Percentiles rank a stretch among this genome's conserved stretches.
These are phyloP conservation scores for Ogataea nakhonphanomensis DNA, from an alignment of 805 yeast species.

Conservation along the genomic window DNA sequence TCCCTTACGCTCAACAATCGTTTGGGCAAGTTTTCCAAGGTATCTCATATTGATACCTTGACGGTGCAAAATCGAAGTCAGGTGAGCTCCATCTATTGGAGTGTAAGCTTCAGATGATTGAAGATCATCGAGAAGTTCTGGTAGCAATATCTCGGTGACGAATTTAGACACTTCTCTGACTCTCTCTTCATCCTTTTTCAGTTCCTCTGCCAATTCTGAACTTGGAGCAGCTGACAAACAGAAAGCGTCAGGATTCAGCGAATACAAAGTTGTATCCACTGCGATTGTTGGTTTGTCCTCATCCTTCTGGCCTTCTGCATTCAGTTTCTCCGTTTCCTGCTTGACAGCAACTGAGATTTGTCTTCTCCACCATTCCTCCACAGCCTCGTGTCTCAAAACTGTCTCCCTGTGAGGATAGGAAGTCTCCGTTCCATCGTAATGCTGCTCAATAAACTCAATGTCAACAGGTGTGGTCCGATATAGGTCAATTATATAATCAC, in stretches of 20 bases:
- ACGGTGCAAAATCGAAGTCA: constrained; percentile 65
- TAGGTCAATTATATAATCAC: constrained; percentile 80
- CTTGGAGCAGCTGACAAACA: constrained; percentile 40
- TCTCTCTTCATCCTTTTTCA: constrained; percentile 52
- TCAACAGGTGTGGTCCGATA: constrained; percentile 85
- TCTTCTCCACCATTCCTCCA: constrained; percentile 84
- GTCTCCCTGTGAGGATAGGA: constrained; percentile 82
- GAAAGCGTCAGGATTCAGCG: constrained; percentile 80
- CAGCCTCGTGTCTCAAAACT: constrained; percentile 80
- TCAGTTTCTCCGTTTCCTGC: constrained; percentile 45
- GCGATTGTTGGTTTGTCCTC: constrained; percentile 45
- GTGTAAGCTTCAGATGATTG: constrained; percentile 45
- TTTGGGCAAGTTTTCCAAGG: constrained; percentile 58
- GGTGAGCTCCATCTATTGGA: constrained; percentile 81
- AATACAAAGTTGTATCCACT: constrained; percentile 49
- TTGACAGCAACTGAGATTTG: constrained; percentile 54
- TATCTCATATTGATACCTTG: constrained; percentile 88
- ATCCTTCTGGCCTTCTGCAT: constrained; percentile 25
- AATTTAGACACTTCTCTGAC: constrained; percentile 70
- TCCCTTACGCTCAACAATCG: constrained; percentile 21
- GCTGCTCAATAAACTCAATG: constrained; percentile 64
- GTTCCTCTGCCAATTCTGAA: constrained; percentile 33
- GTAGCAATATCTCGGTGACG: constrained; percentile 56
- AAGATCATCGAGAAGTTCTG: constrained; percentile 57
- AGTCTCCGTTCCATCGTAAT: constrained; percentile 42